phyloP scores from a whole-genome alignment of 2,329 filamentous ascomycete genomes.

The Colletotrichum siamense region DNA sequence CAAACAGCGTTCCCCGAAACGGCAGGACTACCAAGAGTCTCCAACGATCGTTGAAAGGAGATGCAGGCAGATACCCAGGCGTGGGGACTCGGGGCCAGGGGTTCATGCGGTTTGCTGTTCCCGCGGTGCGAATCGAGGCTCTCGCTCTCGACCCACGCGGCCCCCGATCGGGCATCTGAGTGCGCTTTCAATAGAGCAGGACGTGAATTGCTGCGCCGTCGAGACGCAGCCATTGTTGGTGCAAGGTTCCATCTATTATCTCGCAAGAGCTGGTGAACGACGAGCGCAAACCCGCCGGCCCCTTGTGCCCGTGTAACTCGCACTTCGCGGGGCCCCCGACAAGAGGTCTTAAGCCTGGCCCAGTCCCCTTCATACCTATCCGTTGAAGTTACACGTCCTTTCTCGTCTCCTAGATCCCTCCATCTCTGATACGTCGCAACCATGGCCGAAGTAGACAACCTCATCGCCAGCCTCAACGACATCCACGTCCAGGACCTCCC shows the following conservation, averaged over 20 bases:
- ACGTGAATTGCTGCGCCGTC: background rate
- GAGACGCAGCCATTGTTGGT: background rate
- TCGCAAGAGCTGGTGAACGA: background rate
- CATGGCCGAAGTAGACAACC: constrained; percentile 29
- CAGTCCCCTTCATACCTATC: background rate
- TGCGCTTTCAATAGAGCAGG: background rate
- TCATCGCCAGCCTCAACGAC: constrained; percentile 29
- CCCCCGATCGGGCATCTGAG: background rate
- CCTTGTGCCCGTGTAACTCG: background rate
- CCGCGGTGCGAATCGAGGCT: background rate
- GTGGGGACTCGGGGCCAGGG: background rate
- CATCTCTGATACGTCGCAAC: background rate
- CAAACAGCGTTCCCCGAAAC: background rate
- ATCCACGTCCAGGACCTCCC: constrained; percentile 32
- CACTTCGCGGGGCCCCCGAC: background rate
- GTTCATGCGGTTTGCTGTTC: background rate
- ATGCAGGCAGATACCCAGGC: background rate
- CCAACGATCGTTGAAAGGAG: background rate
- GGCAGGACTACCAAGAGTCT: background rate
- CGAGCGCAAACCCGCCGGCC: background rate
- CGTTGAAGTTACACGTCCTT: background rate
- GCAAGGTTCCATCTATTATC: background rate
- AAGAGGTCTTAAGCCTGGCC: background rate
- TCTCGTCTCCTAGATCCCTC: background rate
- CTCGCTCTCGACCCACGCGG: background rate